phyloP scores from a whole-genome alignment of 345 rosid genomes.

The Sonneratia caseolaris region DNA sequence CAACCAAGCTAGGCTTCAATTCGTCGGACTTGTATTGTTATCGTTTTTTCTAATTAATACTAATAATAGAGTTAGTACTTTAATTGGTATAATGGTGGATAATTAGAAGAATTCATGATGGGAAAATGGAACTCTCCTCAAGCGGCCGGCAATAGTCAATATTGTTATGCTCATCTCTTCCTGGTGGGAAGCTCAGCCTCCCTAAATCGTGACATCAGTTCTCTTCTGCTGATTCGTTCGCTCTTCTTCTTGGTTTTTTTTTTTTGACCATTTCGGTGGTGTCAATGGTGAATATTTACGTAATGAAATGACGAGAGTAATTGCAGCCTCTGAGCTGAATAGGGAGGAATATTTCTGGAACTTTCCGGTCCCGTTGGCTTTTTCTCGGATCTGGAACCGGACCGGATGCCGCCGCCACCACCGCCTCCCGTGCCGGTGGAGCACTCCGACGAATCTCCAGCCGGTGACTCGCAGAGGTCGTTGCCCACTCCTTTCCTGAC shows the following conservation, averaged over 20 bases:
- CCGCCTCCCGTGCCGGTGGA: conserved; percentile 32
- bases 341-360: background rate
- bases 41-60: too few relatives aligned
- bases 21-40: too few relatives aligned
- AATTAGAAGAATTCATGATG: background rate
- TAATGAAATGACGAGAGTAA: background rate
- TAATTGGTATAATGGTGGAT: background rate
- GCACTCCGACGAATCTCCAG: conserved; percentile 50
- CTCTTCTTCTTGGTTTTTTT: background rate
- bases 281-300: background rate
- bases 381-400: conserved; percentile 9
- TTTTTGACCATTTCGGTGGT: too few relatives aligned
- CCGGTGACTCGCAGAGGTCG: conserved; percentile 66
- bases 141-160: background rate
- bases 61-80: background rate
- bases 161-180: background rate
- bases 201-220: background rate
- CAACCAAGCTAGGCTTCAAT: too few relatives aligned
- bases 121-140: background rate
- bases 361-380: background rate
- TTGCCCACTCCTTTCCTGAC: conserved; percentile 85
- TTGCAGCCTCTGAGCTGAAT: background rate
- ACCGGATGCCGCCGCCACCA: conserved; percentile 29
- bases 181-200: background rate
- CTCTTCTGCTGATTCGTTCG: background rate